Percentiles rank a stretch among this genome's conserved stretches.
Conservation (phyloP, 2,329 filamentous ascomycete species). For the Beauveria pseudobassiana region DNA sequence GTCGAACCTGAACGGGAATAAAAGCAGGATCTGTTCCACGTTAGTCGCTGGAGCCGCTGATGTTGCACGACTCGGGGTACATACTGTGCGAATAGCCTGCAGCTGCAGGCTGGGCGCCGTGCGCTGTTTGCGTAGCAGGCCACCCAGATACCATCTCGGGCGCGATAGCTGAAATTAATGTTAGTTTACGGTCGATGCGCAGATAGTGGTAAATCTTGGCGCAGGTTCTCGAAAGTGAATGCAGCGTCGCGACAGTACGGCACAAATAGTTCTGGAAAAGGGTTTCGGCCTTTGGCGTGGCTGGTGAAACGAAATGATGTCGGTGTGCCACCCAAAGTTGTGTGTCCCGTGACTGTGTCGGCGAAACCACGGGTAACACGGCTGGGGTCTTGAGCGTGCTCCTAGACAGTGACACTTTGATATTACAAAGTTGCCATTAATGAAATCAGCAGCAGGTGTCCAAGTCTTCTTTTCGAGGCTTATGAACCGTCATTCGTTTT, state of each 20-base stretch:
- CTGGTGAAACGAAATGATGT: not conserved
- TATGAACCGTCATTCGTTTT: not conserved
- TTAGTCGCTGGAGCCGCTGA: constrained; percentile 17
- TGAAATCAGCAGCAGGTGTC: not conserved
- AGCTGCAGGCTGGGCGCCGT: constrained; percentile 31
- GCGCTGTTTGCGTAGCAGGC: constrained; percentile 30
- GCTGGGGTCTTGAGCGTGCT: not conserved
- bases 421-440: not conserved
- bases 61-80: constrained; percentile 15
- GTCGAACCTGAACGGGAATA: constrained; percentile 54
- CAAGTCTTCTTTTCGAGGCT: not conserved
- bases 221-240: not conserved
- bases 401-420: not conserved
- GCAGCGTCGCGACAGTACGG: not conserved
- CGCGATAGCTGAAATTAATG: constrained; percentile 8
- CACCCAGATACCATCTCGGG: constrained; percentile 30
- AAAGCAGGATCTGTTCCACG: constrained; percentile 43
- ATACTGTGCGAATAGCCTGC: constrained; percentile 31
- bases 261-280: not conserved
- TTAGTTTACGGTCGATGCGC: constrained; percentile 12
- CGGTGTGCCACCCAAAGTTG: not conserved
- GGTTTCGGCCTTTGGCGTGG: not conserved
- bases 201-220: not conserved
- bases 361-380: constrained; percentile 7
- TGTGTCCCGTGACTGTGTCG: constrained; percentile 8